A percentile compares a stretch with the other conserved stretches of the same genome.
phyloP scores from a whole-genome alignment of 345 rosid genomes.

The Salix caprea region DNA sequence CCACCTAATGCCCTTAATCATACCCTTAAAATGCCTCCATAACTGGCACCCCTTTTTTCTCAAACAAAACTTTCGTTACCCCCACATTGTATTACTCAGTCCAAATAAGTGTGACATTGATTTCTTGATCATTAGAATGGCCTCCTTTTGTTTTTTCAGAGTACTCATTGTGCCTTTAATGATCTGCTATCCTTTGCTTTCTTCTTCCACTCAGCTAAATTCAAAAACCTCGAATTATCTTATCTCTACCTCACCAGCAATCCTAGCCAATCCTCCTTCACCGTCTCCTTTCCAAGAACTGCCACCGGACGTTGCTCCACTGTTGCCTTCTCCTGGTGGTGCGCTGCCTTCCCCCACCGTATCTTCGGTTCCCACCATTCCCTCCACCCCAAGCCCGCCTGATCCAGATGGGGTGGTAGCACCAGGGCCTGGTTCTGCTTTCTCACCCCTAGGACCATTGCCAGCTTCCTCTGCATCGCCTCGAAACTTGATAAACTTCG shows the following conservation, averaged over 20 bases:
- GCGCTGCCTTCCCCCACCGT: slow-evolving; percentile 38
- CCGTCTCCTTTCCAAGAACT: slow-evolving; percentile 43
- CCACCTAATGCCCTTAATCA: slow-evolving; percentile 18
- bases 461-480: slow-evolving; percentile 40
- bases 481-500: slow-evolving; percentile 1
- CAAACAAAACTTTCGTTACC: slow-evolving; percentile 1
- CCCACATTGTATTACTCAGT: slow-evolving; percentile 17
- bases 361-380: slow-evolving; percentile 67
- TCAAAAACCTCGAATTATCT: slow-evolving; percentile 12
- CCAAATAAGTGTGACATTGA: slow-evolving; percentile 34
- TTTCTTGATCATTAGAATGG: slow-evolving; percentile 60
- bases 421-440: slow-evolving; percentile 41
- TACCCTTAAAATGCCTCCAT: slow-evolving; percentile 22
- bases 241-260: slow-evolving; percentile 36
- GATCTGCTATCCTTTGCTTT: slow-evolving; percentile 26
- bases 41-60: slow-evolving; percentile 27
- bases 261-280: slow-evolving; percentile 24
- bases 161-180: slow-evolving; percentile 27
- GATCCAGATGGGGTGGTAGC: slow-evolving; percentile 51
- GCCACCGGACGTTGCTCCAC: slow-evolving; percentile 77
- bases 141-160: slow-evolving; percentile 39
- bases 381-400: slow-evolving; percentile 78
- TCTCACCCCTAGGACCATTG: slow-evolving; percentile 44
- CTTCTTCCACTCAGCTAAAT: slow-evolving; percentile 23
- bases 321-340: slow-evolving; percentile 67